Evolutionary conservation across 768 basidiomycete species (phyloP).

Genomic region (Suillus tomentosus): DNA sequence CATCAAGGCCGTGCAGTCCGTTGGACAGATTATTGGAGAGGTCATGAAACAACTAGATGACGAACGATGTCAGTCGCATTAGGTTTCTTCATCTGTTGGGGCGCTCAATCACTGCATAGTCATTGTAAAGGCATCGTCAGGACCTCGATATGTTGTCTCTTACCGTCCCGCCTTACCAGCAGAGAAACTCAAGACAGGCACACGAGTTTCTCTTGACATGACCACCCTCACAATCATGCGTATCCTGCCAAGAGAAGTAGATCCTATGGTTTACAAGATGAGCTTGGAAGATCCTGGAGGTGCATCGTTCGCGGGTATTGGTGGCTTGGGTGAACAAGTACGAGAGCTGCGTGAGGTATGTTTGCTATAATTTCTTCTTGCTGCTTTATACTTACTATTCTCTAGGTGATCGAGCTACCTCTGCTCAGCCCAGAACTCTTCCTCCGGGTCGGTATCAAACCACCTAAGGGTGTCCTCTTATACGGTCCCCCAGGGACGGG

Average conservation of each 20-base stretch:
- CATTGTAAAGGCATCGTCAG: constrained; percentile 98
- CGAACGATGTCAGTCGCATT: constrained; percentile 77
- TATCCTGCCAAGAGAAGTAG: constrained; percentile 95
- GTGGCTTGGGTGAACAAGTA: constrained; percentile 94
- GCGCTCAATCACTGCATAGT: constrained; percentile 46
- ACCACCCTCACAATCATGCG: constrained; percentile 99
- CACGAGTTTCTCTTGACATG: constrained; percentile 98
- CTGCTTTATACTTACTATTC: constrained; percentile 1
- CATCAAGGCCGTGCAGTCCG: constrained; percentile 97
- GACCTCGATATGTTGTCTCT: constrained; percentile 97
- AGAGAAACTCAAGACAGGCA: constrained; percentile 88
- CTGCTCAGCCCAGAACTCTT: constrained; percentile 94
- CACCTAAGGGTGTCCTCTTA: constrained; percentile 93
- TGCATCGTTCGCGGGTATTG: constrained; percentile 95
- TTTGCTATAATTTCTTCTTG: constrained; percentile 11
- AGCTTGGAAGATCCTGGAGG: constrained; percentile 96
- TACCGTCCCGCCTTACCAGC: constrained; percentile 93
- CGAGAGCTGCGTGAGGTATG: constrained; percentile 91
- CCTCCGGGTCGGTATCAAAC: constrained; percentile 92
- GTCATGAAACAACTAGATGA: constrained; percentile 98
- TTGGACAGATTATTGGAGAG: constrained; percentile 98
- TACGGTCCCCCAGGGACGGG: constrained; percentile 98
- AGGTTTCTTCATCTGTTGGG: background rate
- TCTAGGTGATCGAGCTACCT: constrained; percentile 92
- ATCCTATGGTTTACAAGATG: constrained; percentile 99